Base-by-base conservation (phyloP, 1,284 basidiomycete species). In the Microbotryum intermedium region DNA sequence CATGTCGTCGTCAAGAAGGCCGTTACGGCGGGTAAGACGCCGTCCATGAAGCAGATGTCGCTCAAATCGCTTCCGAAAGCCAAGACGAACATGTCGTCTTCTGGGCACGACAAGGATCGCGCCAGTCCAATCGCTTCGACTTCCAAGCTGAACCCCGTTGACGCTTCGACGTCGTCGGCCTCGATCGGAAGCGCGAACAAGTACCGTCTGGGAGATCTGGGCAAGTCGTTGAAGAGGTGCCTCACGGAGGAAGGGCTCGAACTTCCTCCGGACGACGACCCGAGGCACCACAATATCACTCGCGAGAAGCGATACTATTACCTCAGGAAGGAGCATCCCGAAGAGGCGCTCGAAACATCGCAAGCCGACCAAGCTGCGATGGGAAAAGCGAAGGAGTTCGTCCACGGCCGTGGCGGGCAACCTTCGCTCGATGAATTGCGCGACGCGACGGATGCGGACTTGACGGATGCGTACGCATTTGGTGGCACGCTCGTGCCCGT, bases 401-500 rank as follows among this genome's bases (percentile, higher is more conserved):
- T 39, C 34, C 13, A 39, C 18, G 34, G 34, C 4, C 9, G 34
- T 5, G 34, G 34, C 9, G 34, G 13, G 13, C 34, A 39, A 39
- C 34, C 34, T 39, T 39, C 34, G 34, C 23, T 57, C 75, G 28
- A 79, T 80, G 69, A 81, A 79, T 65, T 56, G 20, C 71, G 70
- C 6, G 80, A 88, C 6, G 84, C 86, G 65, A 84, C 84, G 70
- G 87, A 90, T 59, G 58, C 53, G 2, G 78, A 85, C 20, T 82
- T 91, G 18, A 78, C 87, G 23, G 81, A 82, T 64, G 94, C 91
- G 0, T 97, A 88, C 80, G 88, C 90, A 73, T 95, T 97, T 68
- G 94, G 94, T 6, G 84, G 87, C 4, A 88, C 86, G 3, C 90
- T 91, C 74, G 85, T 85, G 2, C 89, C 90, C 2, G 84, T 86